Conservation (phyloP, 768 basidiomycete genomes). For the Russula emetica region DNA sequence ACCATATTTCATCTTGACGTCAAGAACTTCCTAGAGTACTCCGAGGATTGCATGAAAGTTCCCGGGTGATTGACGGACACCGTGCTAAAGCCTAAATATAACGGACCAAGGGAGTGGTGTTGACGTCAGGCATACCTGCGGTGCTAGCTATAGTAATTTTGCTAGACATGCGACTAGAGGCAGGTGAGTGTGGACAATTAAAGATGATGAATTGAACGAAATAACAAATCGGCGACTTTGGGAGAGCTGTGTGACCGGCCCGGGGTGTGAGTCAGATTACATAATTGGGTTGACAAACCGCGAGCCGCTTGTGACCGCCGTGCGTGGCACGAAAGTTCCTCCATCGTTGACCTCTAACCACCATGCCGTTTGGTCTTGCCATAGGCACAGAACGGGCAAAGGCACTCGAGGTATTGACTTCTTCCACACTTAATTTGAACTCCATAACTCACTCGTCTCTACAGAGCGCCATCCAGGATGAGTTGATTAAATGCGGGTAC, state of each 20-base stretch:
- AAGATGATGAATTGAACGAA: no score
- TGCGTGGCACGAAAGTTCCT: conserved; percentile 9
- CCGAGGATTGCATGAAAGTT: background rate
- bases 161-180: no score
- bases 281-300: conserved; percentile 6
- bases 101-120: no score
- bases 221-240: no score
- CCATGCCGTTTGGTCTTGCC: conserved; percentile 70
- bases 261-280: conserved; percentile 4
- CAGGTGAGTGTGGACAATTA: no score
- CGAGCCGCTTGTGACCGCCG: background rate
- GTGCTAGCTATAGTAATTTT: no score
- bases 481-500: conserved; percentile 69
- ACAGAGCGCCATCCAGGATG: conserved; percentile 76
- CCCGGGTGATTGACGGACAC: background rate
- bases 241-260: no score
- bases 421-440: background rate
- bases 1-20: no score
- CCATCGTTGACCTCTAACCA: conserved; percentile 24
- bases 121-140: no score
- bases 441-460: conserved; percentile 16
- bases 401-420: conserved; percentile 55
- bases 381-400: conserved; percentile 76
- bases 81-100: background rate
- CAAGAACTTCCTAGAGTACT: no score